These are phyloP conservation scores for Vanrija sp. DNA, from an alignment of 1,284 basidiomycete species.

Conservation along the genomic window DNA sequence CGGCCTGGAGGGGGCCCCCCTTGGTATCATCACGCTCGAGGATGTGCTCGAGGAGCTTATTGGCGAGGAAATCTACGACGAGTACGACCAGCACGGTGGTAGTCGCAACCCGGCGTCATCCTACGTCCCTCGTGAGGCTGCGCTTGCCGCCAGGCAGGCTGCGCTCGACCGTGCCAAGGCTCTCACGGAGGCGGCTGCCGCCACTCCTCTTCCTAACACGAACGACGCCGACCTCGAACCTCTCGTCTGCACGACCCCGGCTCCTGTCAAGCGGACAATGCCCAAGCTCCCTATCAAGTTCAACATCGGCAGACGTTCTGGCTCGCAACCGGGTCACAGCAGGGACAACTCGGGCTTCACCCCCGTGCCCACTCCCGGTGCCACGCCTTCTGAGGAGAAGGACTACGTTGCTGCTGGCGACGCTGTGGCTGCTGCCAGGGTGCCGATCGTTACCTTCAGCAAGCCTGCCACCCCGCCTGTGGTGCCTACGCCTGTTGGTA, in stretches of 20 bases:
- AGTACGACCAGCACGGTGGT: constrained; percentile 47
- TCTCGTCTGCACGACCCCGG: not conserved
- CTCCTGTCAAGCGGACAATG: constrained; percentile 5
- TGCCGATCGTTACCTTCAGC: too few species aligned
- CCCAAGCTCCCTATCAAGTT: constrained; percentile 32
- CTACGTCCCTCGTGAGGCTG: constrained; percentile 36
- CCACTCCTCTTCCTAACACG: constrained; percentile 20
- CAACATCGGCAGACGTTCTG: constrained; percentile 19
- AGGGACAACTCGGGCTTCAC: not conserved
- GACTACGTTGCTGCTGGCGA: too few species aligned
- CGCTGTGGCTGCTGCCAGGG: too few species aligned
- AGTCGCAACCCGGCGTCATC: constrained; percentile 23
- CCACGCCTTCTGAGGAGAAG: too few species aligned
- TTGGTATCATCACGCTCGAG: constrained; percentile 90
- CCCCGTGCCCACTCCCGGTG: not conserved
- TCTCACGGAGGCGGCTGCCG: constrained; percentile 9
- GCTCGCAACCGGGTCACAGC: constrained; percentile 22
- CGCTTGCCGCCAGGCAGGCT: constrained; percentile 29
- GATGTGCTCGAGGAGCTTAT: constrained; percentile 89
- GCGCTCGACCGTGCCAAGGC: constrained; percentile 27
- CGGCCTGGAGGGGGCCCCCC: constrained; percentile 64
- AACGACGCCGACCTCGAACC: constrained; percentile 23
- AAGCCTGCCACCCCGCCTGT: too few species aligned
- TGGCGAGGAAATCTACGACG: constrained; percentile 84
- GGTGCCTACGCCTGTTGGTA: too few species aligned